Evolutionary conservation across 306 rosid genomes (phyloP).

Genomic region (Notholithocarpus densiflorus): DNA sequence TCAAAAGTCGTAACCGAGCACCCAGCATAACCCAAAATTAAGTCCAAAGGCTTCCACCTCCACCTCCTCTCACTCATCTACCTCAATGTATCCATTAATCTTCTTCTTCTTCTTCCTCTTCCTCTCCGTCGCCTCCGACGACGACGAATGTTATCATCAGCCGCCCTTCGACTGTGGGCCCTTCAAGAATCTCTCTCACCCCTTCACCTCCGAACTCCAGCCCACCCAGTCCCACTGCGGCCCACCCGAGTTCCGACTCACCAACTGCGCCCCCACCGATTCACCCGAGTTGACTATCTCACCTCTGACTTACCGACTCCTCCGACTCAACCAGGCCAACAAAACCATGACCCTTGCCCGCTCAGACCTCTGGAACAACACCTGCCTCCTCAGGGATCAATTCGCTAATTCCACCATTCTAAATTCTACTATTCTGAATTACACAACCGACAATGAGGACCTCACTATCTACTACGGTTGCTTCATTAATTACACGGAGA

Average conservation of each 20-base stretch:
- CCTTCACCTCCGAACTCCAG: constrained; percentile 37
- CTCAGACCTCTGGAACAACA: constrained; percentile 56
- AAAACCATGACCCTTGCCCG: constrained; percentile 37
- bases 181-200: constrained; percentile 42
- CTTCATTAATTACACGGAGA: neutral
- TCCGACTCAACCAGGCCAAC: constrained; percentile 19
- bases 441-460: constrained; percentile 33
- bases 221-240: constrained; percentile 47
- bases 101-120: no score
- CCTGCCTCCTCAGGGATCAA: constrained; percentile 24
- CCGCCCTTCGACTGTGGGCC: neutral
- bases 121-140: no score
- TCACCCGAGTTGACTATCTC: constrained; percentile 32
- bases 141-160: no score
- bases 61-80: neutral
- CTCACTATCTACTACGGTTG: constrained; percentile 45
- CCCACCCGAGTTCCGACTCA: constrained; percentile 37
- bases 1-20: neutral
- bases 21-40: no score
- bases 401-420: constrained; percentile 37
- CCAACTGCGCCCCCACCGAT: constrained; percentile 15
- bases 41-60: neutral
- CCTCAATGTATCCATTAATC: neutral
- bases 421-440: constrained; percentile 5
- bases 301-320: constrained; percentile 35